Evolutionary conservation across 2,329 filamentous ascomycete species (phyloP).

Genomic region (Akanthomyces uredinophilus): DNA sequence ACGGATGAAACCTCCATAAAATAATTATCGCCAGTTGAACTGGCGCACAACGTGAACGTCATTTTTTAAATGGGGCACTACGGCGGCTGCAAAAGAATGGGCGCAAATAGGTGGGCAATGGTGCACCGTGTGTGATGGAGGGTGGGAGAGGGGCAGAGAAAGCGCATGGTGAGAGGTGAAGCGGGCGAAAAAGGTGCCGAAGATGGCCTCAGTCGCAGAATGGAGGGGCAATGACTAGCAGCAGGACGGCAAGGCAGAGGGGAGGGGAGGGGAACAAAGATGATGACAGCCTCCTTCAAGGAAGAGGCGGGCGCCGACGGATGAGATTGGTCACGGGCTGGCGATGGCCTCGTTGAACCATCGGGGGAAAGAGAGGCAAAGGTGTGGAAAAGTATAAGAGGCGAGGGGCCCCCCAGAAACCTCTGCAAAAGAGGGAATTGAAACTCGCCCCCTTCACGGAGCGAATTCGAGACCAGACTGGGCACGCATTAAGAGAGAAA

Average conservation of each 20-base stretch:
- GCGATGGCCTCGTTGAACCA: slow-evolving; percentile 4
- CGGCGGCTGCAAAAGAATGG: background rate
- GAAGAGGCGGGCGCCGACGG: background rate
- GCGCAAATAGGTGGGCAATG: slow-evolving; percentile 5
- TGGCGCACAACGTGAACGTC: slow-evolving; percentile 12
- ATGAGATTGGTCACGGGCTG: slow-evolving; percentile 5
- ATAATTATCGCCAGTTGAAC: slow-evolving; percentile 8
- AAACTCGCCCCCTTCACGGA: slow-evolving; percentile 14
- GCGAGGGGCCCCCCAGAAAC: slow-evolving; percentile 18
- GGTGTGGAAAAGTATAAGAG: slow-evolving; percentile 30
- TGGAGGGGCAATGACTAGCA: background rate
- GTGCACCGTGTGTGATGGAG: slow-evolving; percentile 14
- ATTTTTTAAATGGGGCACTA: background rate
- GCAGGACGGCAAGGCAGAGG: background rate
- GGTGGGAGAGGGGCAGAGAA: slow-evolving; percentile 14
- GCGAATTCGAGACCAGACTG: slow-evolving; percentile 6
- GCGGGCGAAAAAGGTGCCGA: background rate
- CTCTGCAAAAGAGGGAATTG: slow-evolving; percentile 10
- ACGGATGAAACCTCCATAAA: slow-evolving; percentile 11
- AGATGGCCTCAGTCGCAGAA: slow-evolving; percentile 1
- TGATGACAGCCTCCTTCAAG: slow-evolving; percentile 2
- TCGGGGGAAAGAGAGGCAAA: background rate
- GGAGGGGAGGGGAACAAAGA: background rate
- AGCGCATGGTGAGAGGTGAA: background rate
- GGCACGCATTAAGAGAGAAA: background rate